Evolutionary conservation across 148 eudicot species (phyloP).

Genomic region (Diospyros kaki): DNA sequence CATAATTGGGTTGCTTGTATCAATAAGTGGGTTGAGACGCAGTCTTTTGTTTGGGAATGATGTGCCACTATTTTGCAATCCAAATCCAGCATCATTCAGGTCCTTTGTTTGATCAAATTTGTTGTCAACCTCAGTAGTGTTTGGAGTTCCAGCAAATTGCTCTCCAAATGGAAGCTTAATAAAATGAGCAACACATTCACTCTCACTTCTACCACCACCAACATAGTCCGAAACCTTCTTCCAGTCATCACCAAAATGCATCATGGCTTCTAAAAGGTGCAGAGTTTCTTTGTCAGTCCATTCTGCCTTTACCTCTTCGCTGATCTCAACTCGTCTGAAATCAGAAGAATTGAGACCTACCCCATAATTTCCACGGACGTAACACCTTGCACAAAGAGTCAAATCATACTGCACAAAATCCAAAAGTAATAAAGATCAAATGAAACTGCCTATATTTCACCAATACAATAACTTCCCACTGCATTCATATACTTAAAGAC

Average conservation of each 20-base stretch:
- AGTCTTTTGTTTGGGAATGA: constrained; percentile 41
- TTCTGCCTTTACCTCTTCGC: constrained; percentile 64
- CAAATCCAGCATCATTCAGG: constrained; percentile 31
- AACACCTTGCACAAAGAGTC: constrained; percentile 94
- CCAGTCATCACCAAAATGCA: constrained; percentile 96
- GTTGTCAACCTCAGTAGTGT: constrained; percentile 37
- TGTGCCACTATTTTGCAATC: constrained; percentile 24
- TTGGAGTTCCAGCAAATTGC: constrained; percentile 65
- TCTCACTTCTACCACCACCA: constrained; percentile 79
- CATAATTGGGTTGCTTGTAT: constrained; percentile 96
- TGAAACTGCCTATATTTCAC: neutral
- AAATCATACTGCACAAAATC: constrained; percentile 57
- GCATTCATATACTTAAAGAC: neutral
- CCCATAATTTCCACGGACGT: constrained; percentile 66
- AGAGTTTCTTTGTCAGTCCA: constrained; percentile 92
- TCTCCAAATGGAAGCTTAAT: constrained; percentile 93
- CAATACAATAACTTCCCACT: neutral
- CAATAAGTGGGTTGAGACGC: constrained; percentile 80
- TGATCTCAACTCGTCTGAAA: constrained; percentile 86
- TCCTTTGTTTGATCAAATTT: constrained; percentile 28
- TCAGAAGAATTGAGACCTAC: constrained; percentile 59
- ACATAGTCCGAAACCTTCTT: constrained; percentile 80
- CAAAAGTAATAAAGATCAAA: neutral
- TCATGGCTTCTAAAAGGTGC: constrained; percentile 78
- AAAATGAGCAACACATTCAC: constrained; percentile 80